Conservation (phyloP, 495 filamentous ascomycete genomes). For the Ramalina intermedia region DNA sequence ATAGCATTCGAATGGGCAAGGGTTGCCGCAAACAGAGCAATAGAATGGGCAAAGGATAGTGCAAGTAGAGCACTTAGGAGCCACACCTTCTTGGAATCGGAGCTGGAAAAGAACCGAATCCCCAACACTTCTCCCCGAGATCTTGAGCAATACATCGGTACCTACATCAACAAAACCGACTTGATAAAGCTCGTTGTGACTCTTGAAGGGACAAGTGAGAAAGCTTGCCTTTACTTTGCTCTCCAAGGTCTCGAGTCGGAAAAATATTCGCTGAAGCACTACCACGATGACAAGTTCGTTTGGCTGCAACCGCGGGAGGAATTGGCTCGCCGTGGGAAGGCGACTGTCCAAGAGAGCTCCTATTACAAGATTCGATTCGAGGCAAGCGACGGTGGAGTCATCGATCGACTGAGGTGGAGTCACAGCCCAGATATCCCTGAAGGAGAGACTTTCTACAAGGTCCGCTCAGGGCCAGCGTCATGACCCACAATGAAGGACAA, state of each 20-base stretch:
- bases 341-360: not conserved
- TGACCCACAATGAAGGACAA: too few species aligned
- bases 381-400: not conserved
- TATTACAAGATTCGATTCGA: conserved; percentile 1
- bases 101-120: not conserved
- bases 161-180: not conserved
- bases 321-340: conserved; percentile 4
- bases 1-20: too few species aligned
- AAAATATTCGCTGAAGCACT: conserved; percentile 8
- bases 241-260: conserved; percentile 4
- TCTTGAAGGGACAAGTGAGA: not conserved
- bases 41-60: not conserved
- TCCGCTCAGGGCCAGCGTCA: too few species aligned
- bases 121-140: not conserved
- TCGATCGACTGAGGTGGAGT: conserved; percentile 1
- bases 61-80: not conserved
- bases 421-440: conserved; percentile 1
- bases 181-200: conserved; percentile 1
- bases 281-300: conserved; percentile 9
- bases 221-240: too few species aligned
- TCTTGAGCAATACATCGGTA: conserved; percentile 3
- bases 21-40: conserved; percentile 3
- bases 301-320: conserved; percentile 10
- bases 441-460: too few species aligned
- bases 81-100: not conserved